phyloP scores from a whole-genome alignment of 2,329 filamentous ascomycete species.

The Pseudophaeomoniella oleicola region DNA sequence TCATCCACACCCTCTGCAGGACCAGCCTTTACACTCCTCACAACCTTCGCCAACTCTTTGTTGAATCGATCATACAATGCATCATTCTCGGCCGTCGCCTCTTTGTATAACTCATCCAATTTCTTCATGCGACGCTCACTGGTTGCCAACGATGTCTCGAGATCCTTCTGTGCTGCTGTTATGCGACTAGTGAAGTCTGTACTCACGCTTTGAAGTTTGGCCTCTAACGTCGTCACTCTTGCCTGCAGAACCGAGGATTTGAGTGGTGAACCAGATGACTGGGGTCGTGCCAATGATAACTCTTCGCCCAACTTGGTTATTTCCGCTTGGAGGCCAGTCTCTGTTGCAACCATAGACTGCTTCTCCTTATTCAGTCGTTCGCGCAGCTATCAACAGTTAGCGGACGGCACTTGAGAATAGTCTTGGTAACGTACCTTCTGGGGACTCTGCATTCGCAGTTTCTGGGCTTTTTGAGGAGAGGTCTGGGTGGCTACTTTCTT shows the following conservation, averaged over 20 bases:
- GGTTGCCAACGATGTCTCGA: constrained; percentile 56
- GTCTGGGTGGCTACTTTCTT: constrained; percentile 35
- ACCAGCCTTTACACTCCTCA: constrained; percentile 58
- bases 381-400: constrained; percentile 33
- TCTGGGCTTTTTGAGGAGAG: constrained; percentile 57
- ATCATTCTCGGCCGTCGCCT: constrained; percentile 81
- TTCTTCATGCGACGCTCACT: constrained; percentile 66
- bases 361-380: constrained; percentile 78
- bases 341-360: constrained; percentile 54
- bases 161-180: constrained; percentile 30
- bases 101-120: constrained; percentile 78
- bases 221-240: constrained; percentile 13
- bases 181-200: constrained; percentile 8
- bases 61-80: constrained; percentile 86
- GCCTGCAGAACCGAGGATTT: constrained; percentile 20
- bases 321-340: constrained; percentile 57
- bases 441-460: constrained; percentile 50
- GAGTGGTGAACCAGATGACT: constrained; percentile 29
- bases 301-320: constrained; percentile 69
- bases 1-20: constrained; percentile 68
- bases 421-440: constrained; percentile 31
- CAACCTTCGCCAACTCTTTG: constrained; percentile 70
- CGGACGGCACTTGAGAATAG: constrained; percentile 5
- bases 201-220: not conserved
- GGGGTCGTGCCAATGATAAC: constrained; percentile 38